Evolutionary conservation across 805 yeast species (phyloP).

Genomic region (Candida gorgasii): DNA sequence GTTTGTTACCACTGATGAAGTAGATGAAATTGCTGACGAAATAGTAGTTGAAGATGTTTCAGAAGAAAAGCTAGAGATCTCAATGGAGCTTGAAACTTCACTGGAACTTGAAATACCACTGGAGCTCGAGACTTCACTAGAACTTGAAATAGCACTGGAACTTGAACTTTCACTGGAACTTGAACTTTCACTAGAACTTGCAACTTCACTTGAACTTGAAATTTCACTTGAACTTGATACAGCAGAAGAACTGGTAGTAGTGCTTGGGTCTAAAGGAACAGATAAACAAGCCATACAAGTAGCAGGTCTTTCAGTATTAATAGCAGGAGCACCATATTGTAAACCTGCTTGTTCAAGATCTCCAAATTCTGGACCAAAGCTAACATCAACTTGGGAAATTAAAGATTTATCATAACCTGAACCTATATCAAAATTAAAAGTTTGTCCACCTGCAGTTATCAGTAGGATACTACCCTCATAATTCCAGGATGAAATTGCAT

Average conservation of each 20-base stretch:
- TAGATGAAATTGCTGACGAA: neutral
- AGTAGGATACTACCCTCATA: slow-evolving; percentile 3
- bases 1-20: neutral
- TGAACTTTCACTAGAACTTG: slow-evolving; percentile 5
- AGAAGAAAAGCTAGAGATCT: no score
- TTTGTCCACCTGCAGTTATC: neutral
- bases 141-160: neutral
- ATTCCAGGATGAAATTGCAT: slow-evolving; percentile 1
- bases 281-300: slow-evolving; percentile 17
- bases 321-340: slow-evolving; percentile 7
- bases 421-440: slow-evolving; percentile 18
- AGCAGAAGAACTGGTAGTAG: no score
- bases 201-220: slow-evolving; percentile 3
- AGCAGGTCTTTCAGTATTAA: slow-evolving; percentile 15
- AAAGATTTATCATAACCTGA: slow-evolving; percentile 17
- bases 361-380: no score
- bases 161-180: neutral
- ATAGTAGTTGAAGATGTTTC: neutral
- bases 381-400: slow-evolving; percentile 11
- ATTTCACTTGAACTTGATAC: slow-evolving; percentile 8
- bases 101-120: no score
- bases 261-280: slow-evolving; percentile 16
- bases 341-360: slow-evolving; percentile 6
- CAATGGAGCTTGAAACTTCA: no score
- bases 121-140: neutral